Base-by-base conservation (phyloP, 1,284 basidiomycete species). In the Sanghuangporus sanghuang region DNA sequence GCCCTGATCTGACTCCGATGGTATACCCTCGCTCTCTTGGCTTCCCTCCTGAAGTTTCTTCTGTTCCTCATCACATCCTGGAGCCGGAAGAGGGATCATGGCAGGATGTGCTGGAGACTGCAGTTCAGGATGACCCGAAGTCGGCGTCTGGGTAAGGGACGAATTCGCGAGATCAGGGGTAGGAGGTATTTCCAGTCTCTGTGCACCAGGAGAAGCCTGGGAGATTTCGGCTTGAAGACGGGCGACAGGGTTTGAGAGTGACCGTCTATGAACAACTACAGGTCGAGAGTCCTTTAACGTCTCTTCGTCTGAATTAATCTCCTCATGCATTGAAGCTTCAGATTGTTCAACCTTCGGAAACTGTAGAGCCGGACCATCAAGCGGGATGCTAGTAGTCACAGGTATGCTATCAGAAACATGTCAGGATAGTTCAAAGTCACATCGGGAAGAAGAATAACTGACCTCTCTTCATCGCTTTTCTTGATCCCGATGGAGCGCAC, bases 31-130 rank as follows among this genome's bases (percentile, higher is more conserved):
- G 40, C 32, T 54, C 32, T 49, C 42, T 40, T 42, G n/a, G 11
- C 53, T 38, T 18, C 44, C 42, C 3, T n/a, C 32, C 32, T 35
- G 16, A 8, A 36, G 18, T 21, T 49, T 40, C 49, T 52, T 18
- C 14, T 56, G 50, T 9, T 46, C 32, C 3, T 46, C n/a, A 44
- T n/a, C 2, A 27, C 7, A 44, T 3, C 57, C 11, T 6, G 61
- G 55, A 3, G 27, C 52, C 38, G n/a, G 42, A 39, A 52, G 56
- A 11, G 39, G 21, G n/a, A 58, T 57, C 8, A 57, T 60, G n/a
- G 36, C 36, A 14, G 67, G 59, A 46, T 65, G 63, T 21, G 60
- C 52, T 6, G 67, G 67, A 9, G 67, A 66, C 18, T 23, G 35
- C 16, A 35, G 53, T 14, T 54, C 53, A 6, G 64, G 64, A 36